Base-by-base conservation (phyloP, 148 eudicot species). In the Rhododendron vialii region DNA sequence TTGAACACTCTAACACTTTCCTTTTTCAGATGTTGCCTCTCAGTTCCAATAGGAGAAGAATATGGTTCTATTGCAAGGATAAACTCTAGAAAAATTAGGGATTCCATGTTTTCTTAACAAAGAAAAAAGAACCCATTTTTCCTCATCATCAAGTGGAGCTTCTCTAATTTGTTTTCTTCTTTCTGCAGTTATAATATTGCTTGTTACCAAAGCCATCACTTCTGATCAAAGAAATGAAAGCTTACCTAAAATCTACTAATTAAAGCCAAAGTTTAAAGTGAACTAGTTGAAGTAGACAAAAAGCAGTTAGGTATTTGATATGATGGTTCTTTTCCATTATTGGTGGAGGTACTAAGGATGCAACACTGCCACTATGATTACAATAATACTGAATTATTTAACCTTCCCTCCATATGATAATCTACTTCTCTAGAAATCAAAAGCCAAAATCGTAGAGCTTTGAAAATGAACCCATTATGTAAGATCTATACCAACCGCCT, bases 281-380 rank as follows among this genome's bases (percentile, higher is more conserved):
- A 50, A 73, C 47, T 84, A 74, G 80, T 73, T 50, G 48, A 51
- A 84, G 43, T 5, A 50, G 48, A 69, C 35, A 36, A 26, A 41
- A 47, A 80, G 63, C 55, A 81, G 57, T 81, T 81, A 81, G 87
- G 84, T 55, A 81, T 51, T 55, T 50, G 87, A 86, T 18, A 36
- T 69, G 80, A 30, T 47, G 73, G 80, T 73, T 77, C 33, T 5
- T 11, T 22, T 35, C 38, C 61, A 73, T 22, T 14, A 30, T 5
- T 83, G 57, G 48, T 84, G 80, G 33, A 61, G 48, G 45, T 84
- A 2, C 15, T 73, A 36, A 51, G 45, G 86, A 69, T 48, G n/a
- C 77, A 71, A 18, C 50, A 35, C 3, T 67, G 47, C 75, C 77
- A 67, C 28, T 6, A 69, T 20, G 10, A 24, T 48, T 48, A 30